Evolutionary conservation across 495 filamentous ascomycete genomes (phyloP), one percentile per base, ranked within the genome.

Genomic region (Aspergillus haitiensis): DNA sequence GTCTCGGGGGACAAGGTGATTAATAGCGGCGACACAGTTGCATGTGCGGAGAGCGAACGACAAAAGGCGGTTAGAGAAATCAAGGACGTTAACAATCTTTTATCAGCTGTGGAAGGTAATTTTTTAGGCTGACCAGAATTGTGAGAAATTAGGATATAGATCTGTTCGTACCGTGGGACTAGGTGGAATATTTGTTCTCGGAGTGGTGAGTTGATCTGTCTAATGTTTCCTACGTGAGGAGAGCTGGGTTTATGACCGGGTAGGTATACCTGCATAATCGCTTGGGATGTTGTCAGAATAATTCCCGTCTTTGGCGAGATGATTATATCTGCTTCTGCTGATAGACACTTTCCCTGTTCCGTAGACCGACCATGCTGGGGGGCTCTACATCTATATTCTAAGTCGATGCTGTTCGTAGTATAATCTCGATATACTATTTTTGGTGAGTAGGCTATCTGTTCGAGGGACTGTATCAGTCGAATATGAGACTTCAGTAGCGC

Each of bases 271-370:
- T 96, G 92, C 35, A 88, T 89, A 51, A 89, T 83, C 61, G 86
- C 84, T 61, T 92, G 84, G 6, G 92, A 75, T 2, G 86, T 89
- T 9, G 90, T 90, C 7, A 88, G 65, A 9, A 95, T 66, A 12
- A 96, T 73, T 1, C 89, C 91, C 0, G 83, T 87, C 3, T 75
- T 75, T 0, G 90, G 86, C 0, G 91, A 91, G 46, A 93, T 61
- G 34, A 89, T 84, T 12, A 96, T 61, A 67, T 96, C 92, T 9
- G 90, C 90, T 70, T 96, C 92, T 16, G 27, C 21, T 21, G 55
- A 50, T 39, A 45, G 53, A 33, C 13, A 35, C 4, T n/a, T 42
- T 9, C 21, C 13, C 48, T n/a, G 13, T 13, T 57, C 18, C 47
- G n/a, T 10, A 33, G 16, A 34, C 13, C 46, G 9, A 27, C 35